Conservation (phyloP, 2,329 filamentous ascomycete genomes). For the Stagonosporopsis rhizophila region DNA sequence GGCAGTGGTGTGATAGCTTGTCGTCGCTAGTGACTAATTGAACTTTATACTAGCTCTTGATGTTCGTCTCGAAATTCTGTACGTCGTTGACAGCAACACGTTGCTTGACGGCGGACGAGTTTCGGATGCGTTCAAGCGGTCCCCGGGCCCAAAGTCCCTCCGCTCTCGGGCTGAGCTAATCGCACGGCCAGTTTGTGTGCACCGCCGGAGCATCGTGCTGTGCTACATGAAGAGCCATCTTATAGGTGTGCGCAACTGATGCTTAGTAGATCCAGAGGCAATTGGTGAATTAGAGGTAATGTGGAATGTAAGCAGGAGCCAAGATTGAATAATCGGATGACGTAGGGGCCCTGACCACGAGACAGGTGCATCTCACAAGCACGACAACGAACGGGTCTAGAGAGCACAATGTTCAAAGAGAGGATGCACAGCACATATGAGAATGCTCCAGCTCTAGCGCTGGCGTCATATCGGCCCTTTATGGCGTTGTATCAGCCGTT, state of each 20-base stretch:
- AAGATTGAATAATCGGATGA: background rate
- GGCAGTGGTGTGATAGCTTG: background rate
- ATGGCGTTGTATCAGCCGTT: background rate
- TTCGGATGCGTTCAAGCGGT: slow-evolving; percentile 10
- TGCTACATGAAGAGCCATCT: background rate
- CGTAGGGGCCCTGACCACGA: background rate
- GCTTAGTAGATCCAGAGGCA: background rate
- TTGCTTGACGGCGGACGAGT: slow-evolving; percentile 16
- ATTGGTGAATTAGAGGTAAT: background rate
- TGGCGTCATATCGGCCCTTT: slow-evolving; percentile 1
- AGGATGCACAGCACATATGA: background rate
- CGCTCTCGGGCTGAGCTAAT: slow-evolving; percentile 4
- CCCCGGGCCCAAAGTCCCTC: slow-evolving; percentile 8
- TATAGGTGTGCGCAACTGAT: background rate
- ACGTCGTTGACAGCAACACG: background rate
- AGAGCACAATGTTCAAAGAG: background rate
- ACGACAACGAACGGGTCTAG: background rate
- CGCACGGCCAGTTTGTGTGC: slow-evolving; percentile 9
- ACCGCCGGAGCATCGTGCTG: background rate
- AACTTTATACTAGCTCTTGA: slow-evolving; percentile 10
- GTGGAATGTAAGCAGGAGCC: background rate
- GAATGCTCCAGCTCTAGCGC: background rate
- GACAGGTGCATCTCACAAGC: background rate
- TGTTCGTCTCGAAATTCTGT: slow-evolving; percentile 10
- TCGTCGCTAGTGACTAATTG: background rate